A percentile compares a stretch with the other conserved stretches of the same genome.
Conservation (phyloP, 83 land plant genomes). For the Picea mariana region DNA sequence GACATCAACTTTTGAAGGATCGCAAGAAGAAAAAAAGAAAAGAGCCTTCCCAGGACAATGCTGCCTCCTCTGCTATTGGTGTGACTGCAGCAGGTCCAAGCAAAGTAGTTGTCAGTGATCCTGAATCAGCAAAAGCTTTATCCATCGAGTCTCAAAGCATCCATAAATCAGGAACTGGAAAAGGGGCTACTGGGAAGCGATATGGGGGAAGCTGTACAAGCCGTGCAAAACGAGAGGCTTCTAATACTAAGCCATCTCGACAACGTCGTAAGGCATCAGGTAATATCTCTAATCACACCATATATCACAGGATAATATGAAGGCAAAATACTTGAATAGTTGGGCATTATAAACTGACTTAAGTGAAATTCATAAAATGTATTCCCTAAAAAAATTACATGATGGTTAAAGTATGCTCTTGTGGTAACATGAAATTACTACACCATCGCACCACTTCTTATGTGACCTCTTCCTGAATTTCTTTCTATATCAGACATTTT, state of each 20-base stretch:
- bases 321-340: not conserved
- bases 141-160: conserved; percentile 41
- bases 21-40: conserved; percentile 53
- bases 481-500: not conserved
- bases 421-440: no score
- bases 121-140: conserved; percentile 35
- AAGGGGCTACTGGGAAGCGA: conserved; percentile 36
- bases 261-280: conserved; percentile 38
- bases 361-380: no score
- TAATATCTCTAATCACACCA: not conserved
- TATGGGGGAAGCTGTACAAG: conserved; percentile 22
- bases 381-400: no score
- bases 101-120: conserved; percentile 35
- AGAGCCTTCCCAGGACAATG: conserved; percentile 29
- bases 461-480: not conserved
- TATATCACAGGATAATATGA: not conserved
- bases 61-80: conserved; percentile 19
- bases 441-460: not conserved
- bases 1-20: conserved; percentile 78
- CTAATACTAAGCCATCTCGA: conserved; percentile 29
- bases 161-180: conserved; percentile 41
- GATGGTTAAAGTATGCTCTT: no score
- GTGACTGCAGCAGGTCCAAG: conserved; percentile 27
- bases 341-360: not conserved
- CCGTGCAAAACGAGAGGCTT: conserved; percentile 30